These are phyloP conservation scores for Trypanosoma brucei DNA, from an alignment of 208 protist genomes.

Conservation along the genomic window DNA sequence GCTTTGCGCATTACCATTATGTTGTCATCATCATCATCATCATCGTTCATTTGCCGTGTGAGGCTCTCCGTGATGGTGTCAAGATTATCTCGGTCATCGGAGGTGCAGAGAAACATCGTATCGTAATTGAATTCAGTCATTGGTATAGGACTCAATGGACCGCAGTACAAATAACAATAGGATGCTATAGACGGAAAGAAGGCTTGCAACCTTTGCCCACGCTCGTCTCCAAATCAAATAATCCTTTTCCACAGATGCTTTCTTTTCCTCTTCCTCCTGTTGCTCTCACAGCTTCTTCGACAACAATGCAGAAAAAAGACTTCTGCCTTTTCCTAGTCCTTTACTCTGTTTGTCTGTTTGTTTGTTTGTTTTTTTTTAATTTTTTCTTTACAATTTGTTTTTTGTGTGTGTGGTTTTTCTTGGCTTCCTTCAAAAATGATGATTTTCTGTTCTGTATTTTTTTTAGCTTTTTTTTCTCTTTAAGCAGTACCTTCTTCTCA, in stretches of 20 bases:
- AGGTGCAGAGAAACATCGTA: conserved; percentile 3
- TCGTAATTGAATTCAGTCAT: conserved; percentile 22
- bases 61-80: conserved; percentile 9
- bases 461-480: background rate
- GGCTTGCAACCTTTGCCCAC: no score
- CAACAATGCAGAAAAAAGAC: background rate
- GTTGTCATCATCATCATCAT: conserved; percentile 17
- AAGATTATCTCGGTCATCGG: conserved; percentile 6
- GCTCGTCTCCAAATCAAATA: no score
- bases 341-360: conserved; percentile 6
- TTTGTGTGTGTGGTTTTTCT: no score
- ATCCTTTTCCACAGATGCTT: background rate
- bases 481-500: background rate
- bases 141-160: background rate
- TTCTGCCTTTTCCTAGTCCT: background rate
- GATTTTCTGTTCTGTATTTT: background rate
- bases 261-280: background rate
- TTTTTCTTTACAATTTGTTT: no score
- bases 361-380: conserved; percentile 3
- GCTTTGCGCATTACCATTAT: background rate
- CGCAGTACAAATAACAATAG: no score
- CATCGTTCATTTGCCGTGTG: conserved; percentile 9
- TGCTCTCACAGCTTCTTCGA: background rate
- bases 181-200: background rate
- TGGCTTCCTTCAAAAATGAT: no score